phyloP scores from a whole-genome alignment of 2,329 filamentous ascomycete species.

The Aaosphaeria arxii region DNA sequence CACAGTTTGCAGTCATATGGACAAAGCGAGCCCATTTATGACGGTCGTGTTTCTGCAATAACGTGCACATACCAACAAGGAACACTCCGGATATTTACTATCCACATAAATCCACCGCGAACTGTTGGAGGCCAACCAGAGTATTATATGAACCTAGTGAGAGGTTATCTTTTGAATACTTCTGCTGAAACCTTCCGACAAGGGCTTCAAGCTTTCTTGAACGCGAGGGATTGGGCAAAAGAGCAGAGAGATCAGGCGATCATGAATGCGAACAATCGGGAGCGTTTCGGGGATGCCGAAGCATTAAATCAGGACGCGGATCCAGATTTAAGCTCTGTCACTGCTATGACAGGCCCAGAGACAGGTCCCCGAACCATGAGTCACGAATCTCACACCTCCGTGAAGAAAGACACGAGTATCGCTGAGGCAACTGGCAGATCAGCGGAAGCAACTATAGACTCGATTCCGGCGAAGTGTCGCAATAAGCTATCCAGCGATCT shows the following conservation, averaged over 20 bases:
- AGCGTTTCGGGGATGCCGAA: constrained; percentile 6
- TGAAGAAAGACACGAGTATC: constrained; percentile 5
- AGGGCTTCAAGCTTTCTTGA: background rate
- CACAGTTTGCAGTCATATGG: background rate
- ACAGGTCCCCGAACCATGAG: constrained; percentile 9
- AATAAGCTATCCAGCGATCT: no score
- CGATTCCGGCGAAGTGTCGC: no score
- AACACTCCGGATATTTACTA: background rate
- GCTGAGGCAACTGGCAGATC: background rate
- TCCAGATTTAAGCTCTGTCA: constrained; percentile 13
- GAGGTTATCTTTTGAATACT: background rate
- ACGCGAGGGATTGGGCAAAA: background rate
- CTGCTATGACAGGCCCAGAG: constrained; percentile 11
- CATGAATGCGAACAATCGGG: constrained; percentile 3
- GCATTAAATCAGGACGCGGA: constrained; percentile 4
- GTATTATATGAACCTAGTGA: background rate
- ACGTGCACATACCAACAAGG: background rate
- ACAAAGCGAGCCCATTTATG: background rate
- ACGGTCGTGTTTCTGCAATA: background rate
- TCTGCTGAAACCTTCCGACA: background rate
- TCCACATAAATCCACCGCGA: background rate
- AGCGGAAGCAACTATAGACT: background rate
- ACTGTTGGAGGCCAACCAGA: background rate
- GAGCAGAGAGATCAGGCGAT: background rate
- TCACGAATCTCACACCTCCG: constrained; percentile 8